Base-by-base conservation (phyloP, 495 filamentous ascomycete species). In the Trichocladium uniseriatum region DNA sequence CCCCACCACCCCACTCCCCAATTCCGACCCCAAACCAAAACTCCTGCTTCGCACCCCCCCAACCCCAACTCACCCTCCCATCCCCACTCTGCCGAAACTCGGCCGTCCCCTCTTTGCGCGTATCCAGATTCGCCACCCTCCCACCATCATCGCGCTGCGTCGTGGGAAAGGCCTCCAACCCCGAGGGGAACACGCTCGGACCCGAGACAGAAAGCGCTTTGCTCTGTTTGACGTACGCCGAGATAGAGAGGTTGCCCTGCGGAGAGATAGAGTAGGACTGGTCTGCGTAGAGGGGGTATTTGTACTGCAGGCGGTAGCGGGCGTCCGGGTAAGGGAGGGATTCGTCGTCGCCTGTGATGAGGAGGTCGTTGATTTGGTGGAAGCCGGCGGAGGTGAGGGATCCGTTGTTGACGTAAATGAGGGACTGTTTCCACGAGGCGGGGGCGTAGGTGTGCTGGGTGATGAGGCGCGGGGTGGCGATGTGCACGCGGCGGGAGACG, bases 221-320 rank as follows among this genome's bases (percentile, higher is more conserved):
- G 7, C 81, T 81, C 40, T 83, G 79, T 29, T 65, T 58, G 20
- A 91, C 63, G 19, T 66, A 65, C 0, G 77, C 84, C 41, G 69
- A 68, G 38, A 90, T 82, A 22, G 74, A 72, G 39, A 82, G 65
- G 43, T 78, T 79, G 2, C 77, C 78, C 24, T 65, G 58, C 14
- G 67, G 38, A 0, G 66, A 56, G 21, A 71, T 57, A 31, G 52
- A 41, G 50, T 77, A 81, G 1, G 76, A 70, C 6, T 74, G 74
- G 45, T 81, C 79, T 15, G 79, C 77, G 42, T 66, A 70, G 0
- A 91, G 53, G 2, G 85, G 86, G 55, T 87, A 89, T 8, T 56
- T 57, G 65, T 84, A 89, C 5, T 57, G 66, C 9, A 72, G 55
- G 21, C 59, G 51, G 54, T 73, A 74, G 16, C 2, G 14, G 40